Evolutionary conservation across 192 early-diverging fungal genomes (phyloP), one percentile per base, ranked within the genome.

Genomic region (Podila verticillata): DNA sequence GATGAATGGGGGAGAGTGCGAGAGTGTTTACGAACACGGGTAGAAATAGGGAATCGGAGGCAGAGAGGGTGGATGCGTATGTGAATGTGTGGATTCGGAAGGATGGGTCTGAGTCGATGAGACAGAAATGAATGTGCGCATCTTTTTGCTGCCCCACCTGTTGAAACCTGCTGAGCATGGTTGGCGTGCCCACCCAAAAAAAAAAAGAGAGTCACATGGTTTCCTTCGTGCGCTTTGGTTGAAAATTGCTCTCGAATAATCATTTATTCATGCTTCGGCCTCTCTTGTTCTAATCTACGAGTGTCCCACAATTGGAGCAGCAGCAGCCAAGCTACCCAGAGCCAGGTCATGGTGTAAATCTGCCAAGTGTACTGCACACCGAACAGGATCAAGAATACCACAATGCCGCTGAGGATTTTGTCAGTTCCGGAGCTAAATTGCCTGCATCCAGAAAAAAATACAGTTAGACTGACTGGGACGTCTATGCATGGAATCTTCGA

Each of bases 311-410:
- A 20, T 15, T 36, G 48, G 48, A 66, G 47, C 24, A 71, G 17
- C 20, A 79, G 20, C 17, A 71, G 48, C 83, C 87, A 84, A 9
- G 22, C 56, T 12, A 81, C 57, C 56, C 80, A 79, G 12, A 68
- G 15, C 48, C 89, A 87, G 26, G 85, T 84, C 28, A 89, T 62
- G 30, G 73, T 75, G 75, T 90, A 93, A 54, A 91, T 68, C 19
- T 83, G 81, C 75, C 89, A 89, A 26, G 89, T 91, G n/a, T 87
- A 87, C 30, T 87, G 84, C 20, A 88, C 83, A 48, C 92, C 87
- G 56, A 84, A 85, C 63, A 91, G 54, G 66, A 87, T 84, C 5
- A 89, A 85, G 60, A 85, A 87, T 12, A 73, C 69, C 20, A 88
- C 31, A 19, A 87, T 82, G 20, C 17, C 57, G 10, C 71, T 83